These are phyloP conservation scores for Colletotrichum musae DNA, from an alignment of 2,329 filamentous ascomycete genomes.

Conservation along the genomic window DNA sequence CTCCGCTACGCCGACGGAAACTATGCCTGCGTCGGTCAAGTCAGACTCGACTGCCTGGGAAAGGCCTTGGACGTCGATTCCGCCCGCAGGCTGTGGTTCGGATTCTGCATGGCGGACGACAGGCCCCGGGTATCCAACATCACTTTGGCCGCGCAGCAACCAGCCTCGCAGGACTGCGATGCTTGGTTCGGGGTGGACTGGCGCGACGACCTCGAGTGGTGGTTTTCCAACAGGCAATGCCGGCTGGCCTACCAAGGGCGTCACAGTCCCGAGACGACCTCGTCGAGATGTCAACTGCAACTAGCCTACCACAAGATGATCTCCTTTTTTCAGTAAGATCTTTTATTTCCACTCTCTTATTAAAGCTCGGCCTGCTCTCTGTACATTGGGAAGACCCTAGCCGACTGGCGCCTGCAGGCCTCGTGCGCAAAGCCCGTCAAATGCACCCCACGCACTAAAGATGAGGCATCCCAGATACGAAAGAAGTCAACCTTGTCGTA, in stretches of 20 bases:
- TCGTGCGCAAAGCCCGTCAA: too few relatives aligned
- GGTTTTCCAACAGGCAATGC: constrained; percentile 16
- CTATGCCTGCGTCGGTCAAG: constrained; percentile 1
- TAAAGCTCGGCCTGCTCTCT: too few relatives aligned
- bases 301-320: too few relatives aligned
- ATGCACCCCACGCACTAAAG: too few relatives aligned
- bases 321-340: too few relatives aligned
- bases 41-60: constrained; percentile 3
- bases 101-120: neutral
- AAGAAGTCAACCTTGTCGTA: constrained; percentile 27
- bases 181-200: constrained; percentile 19
- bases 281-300: too few relatives aligned
- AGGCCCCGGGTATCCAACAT: neutral
- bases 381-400: too few relatives aligned
- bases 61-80: neutral
- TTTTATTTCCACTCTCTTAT: too few relatives aligned
- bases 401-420: too few relatives aligned
- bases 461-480: too few relatives aligned
- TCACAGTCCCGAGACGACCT: neutral
- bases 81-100: neutral
- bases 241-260: neutral
- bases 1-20: neutral
- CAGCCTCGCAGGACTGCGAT: neutral
- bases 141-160: constrained; percentile 2
- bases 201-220: constrained; percentile 13